A percentile compares a stretch with the other conserved stretches of the same genome.
Evolutionary conservation across 768 basidiomycete species (phyloP).

Genomic region (Chalciporus piperatus): DNA sequence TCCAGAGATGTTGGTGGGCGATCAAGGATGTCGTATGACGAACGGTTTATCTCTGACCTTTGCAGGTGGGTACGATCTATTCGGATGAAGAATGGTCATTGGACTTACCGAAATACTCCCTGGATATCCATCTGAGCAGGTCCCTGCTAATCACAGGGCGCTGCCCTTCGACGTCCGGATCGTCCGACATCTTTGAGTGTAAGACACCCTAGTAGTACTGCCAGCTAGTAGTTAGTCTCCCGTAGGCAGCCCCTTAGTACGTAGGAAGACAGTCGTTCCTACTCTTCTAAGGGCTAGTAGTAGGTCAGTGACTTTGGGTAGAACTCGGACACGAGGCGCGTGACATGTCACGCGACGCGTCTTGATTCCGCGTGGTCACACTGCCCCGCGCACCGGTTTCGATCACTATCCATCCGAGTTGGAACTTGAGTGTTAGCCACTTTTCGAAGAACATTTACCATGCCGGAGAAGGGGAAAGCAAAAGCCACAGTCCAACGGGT

Average conservation of each 20-base stretch:
- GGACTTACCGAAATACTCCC: conserved; percentile 34
- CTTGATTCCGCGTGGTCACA: conserved; percentile 6
- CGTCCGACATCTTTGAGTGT: conserved; percentile 5
- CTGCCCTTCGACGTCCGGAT: conserved; percentile 9
- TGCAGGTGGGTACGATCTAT: not conserved
- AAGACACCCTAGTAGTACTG: no score
- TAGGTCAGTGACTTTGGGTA: no score
- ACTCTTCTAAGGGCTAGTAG: no score
- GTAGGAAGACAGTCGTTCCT: no score
- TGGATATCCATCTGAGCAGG: conserved; percentile 35
- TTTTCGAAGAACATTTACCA: conserved; percentile 1
- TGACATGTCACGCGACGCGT: conserved; percentile 29
- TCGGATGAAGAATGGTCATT: not conserved
- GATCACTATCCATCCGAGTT: not conserved
- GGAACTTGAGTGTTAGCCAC: not conserved
- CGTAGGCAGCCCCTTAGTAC: no score
- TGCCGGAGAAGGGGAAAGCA: conserved; percentile 26
- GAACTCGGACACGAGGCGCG: not conserved
- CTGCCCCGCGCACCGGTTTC: not conserved
- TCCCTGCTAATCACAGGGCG: conserved; percentile 13
- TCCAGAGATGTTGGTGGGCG: conserved; percentile 62
- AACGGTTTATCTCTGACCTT: conserved; percentile 57
- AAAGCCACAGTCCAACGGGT: conserved; percentile 22
- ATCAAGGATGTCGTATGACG: conserved; percentile 46
- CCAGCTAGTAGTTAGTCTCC: no score